Conservation (phyloP, 1,284 basidiomycete genomes). For the Peniophora sp. region DNA sequence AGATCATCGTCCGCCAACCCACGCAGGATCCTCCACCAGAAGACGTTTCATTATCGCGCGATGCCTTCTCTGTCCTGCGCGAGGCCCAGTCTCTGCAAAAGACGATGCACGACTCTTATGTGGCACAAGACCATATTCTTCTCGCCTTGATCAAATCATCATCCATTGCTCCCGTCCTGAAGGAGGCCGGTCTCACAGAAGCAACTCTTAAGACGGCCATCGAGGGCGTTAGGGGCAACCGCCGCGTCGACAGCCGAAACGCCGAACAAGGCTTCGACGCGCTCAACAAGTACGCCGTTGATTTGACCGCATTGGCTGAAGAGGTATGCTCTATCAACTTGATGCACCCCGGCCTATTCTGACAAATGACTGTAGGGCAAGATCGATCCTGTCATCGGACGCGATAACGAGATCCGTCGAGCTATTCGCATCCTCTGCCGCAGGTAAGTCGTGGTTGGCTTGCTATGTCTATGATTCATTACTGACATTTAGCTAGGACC, state of each 20-base stretch:
- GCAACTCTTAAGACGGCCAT: slow-evolving; percentile 74
- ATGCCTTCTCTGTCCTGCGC: slow-evolving; percentile 62
- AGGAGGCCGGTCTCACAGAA: slow-evolving; percentile 69
- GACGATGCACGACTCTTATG: slow-evolving; percentile 88
- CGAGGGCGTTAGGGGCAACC: slow-evolving; percentile 73
- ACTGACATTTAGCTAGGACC: slow-evolving; percentile 42
- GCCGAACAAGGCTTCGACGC: slow-evolving; percentile 88
- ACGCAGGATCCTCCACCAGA: slow-evolving; percentile 82
- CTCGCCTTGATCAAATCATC: slow-evolving; percentile 72
- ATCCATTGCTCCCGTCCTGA: slow-evolving; percentile 58
- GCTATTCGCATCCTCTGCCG: slow-evolving; percentile 73
- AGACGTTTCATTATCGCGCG: slow-evolving; percentile 59
- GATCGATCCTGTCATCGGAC: slow-evolving; percentile 88
- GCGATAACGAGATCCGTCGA: slow-evolving; percentile 84
- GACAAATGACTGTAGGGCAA: slow-evolving; percentile 47
- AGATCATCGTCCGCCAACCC: slow-evolving; percentile 69
- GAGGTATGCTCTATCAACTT: slow-evolving; percentile 28
- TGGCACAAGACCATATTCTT: slow-evolving; percentile 80
- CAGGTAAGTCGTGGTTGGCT: slow-evolving; percentile 33
- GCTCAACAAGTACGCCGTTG: slow-evolving; percentile 75
- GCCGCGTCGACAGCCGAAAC: slow-evolving; percentile 72
- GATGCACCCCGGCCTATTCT: not conserved
- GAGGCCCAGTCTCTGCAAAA: slow-evolving; percentile 80
- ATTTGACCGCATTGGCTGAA: slow-evolving; percentile 81
- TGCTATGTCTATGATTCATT: not conserved